A percentile compares a stretch with the other conserved stretches of the same genome.
These are phyloP conservation scores for Pythium diclinum DNA, from an alignment of 352 stramenopile species.

Conservation along the genomic window DNA sequence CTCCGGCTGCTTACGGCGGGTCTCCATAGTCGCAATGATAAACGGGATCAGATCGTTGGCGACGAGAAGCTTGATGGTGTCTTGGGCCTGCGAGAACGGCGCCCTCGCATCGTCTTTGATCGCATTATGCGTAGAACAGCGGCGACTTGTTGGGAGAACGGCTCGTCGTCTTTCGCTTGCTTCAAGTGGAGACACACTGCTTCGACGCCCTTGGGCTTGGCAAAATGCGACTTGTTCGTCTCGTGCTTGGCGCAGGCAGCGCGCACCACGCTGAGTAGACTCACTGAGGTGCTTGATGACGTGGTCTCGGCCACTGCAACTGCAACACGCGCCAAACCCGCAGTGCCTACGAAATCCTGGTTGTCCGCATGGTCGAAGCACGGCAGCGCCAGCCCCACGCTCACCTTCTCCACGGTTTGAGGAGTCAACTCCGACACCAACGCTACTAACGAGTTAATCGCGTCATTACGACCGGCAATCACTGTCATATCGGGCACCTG, in stretches of 20 bases:
- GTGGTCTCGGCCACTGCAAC: slow-evolving; percentile 21
- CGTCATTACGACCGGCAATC: slow-evolving; percentile 57
- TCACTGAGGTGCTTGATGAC: slow-evolving; percentile 18
- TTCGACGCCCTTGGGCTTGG: slow-evolving; percentile 44
- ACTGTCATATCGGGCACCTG: slow-evolving; percentile 52
- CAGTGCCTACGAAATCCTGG: slow-evolving; percentile 53
- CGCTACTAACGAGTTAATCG: slow-evolving; percentile 41
- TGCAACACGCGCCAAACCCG: slow-evolving; percentile 38
- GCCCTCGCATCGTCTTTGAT: slow-evolving; percentile 68
- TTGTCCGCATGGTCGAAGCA: slow-evolving; percentile 55
- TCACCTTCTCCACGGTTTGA: slow-evolving; percentile 9
- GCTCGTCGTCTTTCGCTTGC: slow-evolving; percentile 29
- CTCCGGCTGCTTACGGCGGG: slow-evolving; percentile 33
- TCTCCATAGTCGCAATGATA: slow-evolving; percentile 38
- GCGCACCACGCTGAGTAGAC: slow-evolving; percentile 38
- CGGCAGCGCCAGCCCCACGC: slow-evolving; percentile 32
- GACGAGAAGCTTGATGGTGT: slow-evolving; percentile 63
- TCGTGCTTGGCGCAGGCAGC: slow-evolving; percentile 59
- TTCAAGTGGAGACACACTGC: slow-evolving; percentile 35
- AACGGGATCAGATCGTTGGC: slow-evolving; percentile 50
- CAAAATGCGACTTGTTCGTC: slow-evolving; percentile 63
- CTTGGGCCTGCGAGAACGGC: slow-evolving; percentile 67
- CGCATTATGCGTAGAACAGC: slow-evolving; percentile 49
- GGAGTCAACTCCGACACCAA: slow-evolving; percentile 28
- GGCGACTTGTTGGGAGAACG: slow-evolving; percentile 49